Evolutionary conservation across 805 yeast genomes (phyloP).

Genomic region (Zygosaccharomyces gambellarensis): DNA sequence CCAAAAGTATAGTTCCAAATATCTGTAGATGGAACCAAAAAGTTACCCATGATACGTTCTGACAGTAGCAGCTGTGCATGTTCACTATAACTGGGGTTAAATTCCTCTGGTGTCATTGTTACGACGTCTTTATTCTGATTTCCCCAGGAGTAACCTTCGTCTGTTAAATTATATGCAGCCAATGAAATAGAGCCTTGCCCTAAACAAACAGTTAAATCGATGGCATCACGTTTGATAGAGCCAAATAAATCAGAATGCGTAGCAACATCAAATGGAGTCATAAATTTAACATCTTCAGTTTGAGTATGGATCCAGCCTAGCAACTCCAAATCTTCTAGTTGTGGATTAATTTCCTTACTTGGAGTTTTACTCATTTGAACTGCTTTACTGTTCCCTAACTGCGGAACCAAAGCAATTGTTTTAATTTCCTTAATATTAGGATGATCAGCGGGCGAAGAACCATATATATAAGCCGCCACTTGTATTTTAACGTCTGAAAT

Average conservation of each 20-base stretch:
- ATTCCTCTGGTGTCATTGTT: constrained; percentile 62
- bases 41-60: constrained; percentile 72
- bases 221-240: constrained; percentile 37
- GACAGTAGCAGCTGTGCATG: constrained; percentile 69
- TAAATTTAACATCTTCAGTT: constrained; percentile 54
- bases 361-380: constrained; percentile 53
- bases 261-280: constrained; percentile 69
- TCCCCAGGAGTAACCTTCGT: constrained; percentile 80
- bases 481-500: constrained; percentile 78
- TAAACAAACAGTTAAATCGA: constrained; percentile 63
- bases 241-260: constrained; percentile 44
- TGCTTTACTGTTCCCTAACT: constrained; percentile 65
- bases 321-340: constrained; percentile 59
- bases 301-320: constrained; percentile 96
- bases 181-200: constrained; percentile 83
- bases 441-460: constrained; percentile 70
- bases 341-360: constrained; percentile 26
- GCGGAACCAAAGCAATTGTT: constrained; percentile 78
- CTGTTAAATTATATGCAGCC: constrained; percentile 55
- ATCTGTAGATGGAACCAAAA: constrained; percentile 76
- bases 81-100: constrained; percentile 51
- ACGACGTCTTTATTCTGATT: constrained; percentile 49
- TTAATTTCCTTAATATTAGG: constrained; percentile 70
- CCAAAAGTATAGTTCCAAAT: constrained; percentile 90
- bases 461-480: constrained; percentile 77